Percentiles rank a stretch among this genome's conserved stretches.
Conservation (phyloP, 176 grass and related monocot genomes). For the Rhipidocladum racemiflorum region DNA sequence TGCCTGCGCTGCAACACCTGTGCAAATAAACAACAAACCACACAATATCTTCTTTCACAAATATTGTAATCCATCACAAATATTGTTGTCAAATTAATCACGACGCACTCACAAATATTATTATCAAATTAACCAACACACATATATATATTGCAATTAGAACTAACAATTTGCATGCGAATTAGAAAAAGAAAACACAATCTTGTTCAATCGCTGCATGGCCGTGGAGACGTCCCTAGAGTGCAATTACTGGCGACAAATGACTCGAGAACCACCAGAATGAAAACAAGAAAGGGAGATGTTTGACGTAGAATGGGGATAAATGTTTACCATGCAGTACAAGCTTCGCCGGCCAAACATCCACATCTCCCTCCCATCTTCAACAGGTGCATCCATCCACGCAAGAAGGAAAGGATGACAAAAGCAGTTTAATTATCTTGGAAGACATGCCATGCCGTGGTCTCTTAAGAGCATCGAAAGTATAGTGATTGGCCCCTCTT, state of each 20-base stretch:
- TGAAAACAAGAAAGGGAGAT: slow-evolving; percentile 34
- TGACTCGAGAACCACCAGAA: slow-evolving; percentile 34
- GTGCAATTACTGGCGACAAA: slow-evolving; percentile 15
- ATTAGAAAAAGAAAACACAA: not conserved
- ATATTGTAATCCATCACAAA: no score
- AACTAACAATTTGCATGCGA: not conserved
- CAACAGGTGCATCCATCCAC: not conserved
- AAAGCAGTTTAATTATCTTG: slow-evolving; percentile 1
- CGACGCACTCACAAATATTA: no score
- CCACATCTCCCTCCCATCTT: slow-evolving; percentile 28
- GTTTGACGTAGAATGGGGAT: slow-evolving; percentile 37
- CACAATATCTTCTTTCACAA: no score
- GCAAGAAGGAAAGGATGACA: not conserved
- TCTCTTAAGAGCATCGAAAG: not conserved
- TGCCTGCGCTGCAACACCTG: no score
- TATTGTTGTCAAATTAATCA: no score
- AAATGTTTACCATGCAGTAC: slow-evolving; percentile 12
- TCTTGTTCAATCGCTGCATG: not conserved
- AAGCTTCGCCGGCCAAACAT: slow-evolving; percentile 39
- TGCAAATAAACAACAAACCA: no score
- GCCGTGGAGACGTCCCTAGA: slow-evolving; percentile 20
- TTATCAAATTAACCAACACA: no score
- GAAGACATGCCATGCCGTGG: slow-evolving; percentile 20
- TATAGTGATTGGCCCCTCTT: not conserved
- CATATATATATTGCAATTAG: no score